Conservation (phyloP, 1,284 basidiomycete genomes). For the Melanopsichium pennsylvanicum region DNA sequence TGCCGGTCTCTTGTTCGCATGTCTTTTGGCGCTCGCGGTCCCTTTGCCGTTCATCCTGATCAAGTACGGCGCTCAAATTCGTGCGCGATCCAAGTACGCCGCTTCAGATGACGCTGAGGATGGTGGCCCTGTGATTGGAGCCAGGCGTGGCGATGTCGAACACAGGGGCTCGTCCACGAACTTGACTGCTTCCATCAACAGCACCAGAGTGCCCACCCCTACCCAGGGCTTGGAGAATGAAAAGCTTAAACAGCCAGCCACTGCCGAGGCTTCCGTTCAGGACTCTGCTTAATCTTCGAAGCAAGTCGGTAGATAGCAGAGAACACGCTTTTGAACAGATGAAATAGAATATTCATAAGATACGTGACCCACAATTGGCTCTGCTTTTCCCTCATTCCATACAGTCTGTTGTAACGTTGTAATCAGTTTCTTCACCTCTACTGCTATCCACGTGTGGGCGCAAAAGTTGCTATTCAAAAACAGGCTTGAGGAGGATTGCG, state of each 20-base stretch:
- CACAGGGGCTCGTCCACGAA: conserved; percentile 16
- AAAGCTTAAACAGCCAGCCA: conserved; percentile 2
- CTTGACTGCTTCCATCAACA: conserved; percentile 18
- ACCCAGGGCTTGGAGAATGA: conserved; percentile 26
- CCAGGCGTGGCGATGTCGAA: conserved; percentile 34
- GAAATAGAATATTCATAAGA: too few species aligned
- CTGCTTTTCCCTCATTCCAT: too few species aligned
- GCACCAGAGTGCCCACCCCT: conserved; percentile 27
- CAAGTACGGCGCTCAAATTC: conserved; percentile 51
- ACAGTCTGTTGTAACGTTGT: too few species aligned
- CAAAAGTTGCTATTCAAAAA: too few species aligned
- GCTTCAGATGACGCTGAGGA: conserved; percentile 38
- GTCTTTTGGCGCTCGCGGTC: conserved; percentile 41
- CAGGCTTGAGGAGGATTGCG: too few species aligned
- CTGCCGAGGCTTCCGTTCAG: conserved; percentile 5
- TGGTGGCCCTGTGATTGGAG: conserved; percentile 41
- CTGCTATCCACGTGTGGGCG: too few species aligned
- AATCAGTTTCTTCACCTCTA: too few species aligned
- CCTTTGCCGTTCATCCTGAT: conserved; percentile 54
- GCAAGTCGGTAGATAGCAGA: too few species aligned
- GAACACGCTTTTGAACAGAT: too few species aligned
- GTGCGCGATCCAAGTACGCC: conserved; percentile 52
- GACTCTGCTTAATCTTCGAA: too few species aligned
- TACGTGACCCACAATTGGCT: too few species aligned
- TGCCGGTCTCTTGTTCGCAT: conserved; percentile 50